Evolutionary conservation across 1,139 yeast genomes (phyloP).

Genomic region (Yamadazyma dendronema): DNA sequence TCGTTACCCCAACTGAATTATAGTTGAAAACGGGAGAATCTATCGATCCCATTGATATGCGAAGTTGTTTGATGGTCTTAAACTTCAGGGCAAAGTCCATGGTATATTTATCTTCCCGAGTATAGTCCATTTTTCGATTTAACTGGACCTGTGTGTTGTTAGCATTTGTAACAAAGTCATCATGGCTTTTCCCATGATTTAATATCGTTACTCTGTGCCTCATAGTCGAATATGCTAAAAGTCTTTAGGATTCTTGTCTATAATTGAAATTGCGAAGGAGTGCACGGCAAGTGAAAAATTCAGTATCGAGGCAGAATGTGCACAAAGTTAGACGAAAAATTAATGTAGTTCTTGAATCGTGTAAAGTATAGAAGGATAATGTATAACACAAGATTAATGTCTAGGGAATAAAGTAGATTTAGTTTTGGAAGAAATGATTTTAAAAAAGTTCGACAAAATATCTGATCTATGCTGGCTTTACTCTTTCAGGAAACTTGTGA

Average conservation of each 20-base stretch:
- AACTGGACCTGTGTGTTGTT: conserved; percentile 15
- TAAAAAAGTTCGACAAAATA: too few relatives aligned
- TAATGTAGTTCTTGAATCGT: too few relatives aligned
- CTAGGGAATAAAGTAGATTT: too few relatives aligned
- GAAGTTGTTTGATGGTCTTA: conserved; percentile 18
- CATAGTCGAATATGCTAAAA: conserved; percentile 6
- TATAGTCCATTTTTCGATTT: conserved; percentile 11
- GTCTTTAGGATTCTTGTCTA: neutral
- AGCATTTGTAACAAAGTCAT: conserved; percentile 19
- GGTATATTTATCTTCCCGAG: conserved; percentile 16
- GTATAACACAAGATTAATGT: too few relatives aligned
- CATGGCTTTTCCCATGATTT: conserved; percentile 29
- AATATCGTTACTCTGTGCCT: conserved; percentile 37
- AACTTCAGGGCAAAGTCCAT: conserved; percentile 8
- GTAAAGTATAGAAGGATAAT: too few relatives aligned
- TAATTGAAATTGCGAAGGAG: conserved; percentile 3
- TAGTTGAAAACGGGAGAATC: conserved; percentile 24
- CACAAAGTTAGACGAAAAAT: neutral
- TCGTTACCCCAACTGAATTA: conserved; percentile 23
- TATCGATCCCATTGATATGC: conserved; percentile 23
- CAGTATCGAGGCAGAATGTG: neutral
- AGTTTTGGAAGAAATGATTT: too few relatives aligned
- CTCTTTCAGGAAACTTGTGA: neutral
- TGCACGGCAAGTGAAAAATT: conserved; percentile 1
- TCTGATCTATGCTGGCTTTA: conserved; percentile 3